These are phyloP conservation scores for Diplodia mutila DNA, from an alignment of 2,329 filamentous ascomycete genomes.

Conservation along the genomic window DNA sequence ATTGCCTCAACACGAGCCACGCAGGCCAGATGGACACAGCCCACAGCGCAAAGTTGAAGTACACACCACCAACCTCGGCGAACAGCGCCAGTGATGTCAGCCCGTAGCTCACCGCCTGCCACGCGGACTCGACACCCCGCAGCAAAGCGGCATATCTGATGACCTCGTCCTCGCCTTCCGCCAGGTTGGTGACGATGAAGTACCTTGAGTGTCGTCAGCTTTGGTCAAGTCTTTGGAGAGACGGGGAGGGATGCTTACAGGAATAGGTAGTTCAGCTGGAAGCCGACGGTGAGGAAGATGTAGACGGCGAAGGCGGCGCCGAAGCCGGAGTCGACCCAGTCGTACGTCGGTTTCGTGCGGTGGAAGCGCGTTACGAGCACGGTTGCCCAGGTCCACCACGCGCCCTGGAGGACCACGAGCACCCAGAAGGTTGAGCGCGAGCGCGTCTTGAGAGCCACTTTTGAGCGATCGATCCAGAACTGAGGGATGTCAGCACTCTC, in stretches of 20 bases:
- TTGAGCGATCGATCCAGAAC: slow-evolving; percentile 61
- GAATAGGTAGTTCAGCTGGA: slow-evolving; percentile 75
- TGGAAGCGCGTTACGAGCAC: slow-evolving; percentile 65
- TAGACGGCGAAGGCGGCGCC: slow-evolving; percentile 69
- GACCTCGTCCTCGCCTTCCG: slow-evolving; percentile 64
- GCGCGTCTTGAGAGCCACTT: slow-evolving; percentile 58
- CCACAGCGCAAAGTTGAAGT: slow-evolving; percentile 73
- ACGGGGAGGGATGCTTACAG: slow-evolving; percentile 52
- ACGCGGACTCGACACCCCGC: slow-evolving; percentile 71
- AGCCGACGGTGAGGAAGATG: slow-evolving; percentile 67
- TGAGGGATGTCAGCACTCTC: slow-evolving; percentile 30
- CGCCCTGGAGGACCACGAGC: slow-evolving; percentile 63
- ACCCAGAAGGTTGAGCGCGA: slow-evolving; percentile 59
- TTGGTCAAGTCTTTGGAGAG: neutral
- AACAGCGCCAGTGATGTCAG: slow-evolving; percentile 65
- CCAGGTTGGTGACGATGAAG: slow-evolving; percentile 70
- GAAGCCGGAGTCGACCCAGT: slow-evolving; percentile 68
- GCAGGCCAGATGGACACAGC: slow-evolving; percentile 64
- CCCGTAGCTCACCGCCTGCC: slow-evolving; percentile 74
- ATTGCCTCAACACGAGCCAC: slow-evolving; percentile 66
- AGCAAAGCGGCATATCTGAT: slow-evolving; percentile 70
- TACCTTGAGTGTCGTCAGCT: slow-evolving; percentile 51
- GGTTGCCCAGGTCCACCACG: slow-evolving; percentile 73
- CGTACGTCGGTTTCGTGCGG: slow-evolving; percentile 61
- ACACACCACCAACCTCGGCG: slow-evolving; percentile 67